Conservation (phyloP, 2,329 filamentous ascomycete species). For the Beauveria varroae region DNA sequence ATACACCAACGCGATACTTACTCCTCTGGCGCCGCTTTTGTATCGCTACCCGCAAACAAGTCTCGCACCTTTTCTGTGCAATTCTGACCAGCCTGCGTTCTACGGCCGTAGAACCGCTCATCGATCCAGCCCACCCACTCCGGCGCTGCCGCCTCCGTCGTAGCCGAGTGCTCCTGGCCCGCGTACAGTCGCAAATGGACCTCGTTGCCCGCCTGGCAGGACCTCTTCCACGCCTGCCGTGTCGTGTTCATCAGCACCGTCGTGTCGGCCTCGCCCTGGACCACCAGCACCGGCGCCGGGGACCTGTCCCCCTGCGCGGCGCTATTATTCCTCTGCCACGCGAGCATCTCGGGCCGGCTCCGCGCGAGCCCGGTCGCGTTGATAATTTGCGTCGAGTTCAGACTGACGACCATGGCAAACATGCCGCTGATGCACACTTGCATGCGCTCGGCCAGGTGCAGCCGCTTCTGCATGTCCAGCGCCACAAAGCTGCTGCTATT, state of each 20-base stretch:
- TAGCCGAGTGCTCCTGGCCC: conserved; percentile 7
- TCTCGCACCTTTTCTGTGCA: neutral
- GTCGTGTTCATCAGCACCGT: conserved; percentile 9
- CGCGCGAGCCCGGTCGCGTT: neutral
- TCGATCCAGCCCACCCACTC: conserved; percentile 11
- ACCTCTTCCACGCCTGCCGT: neutral
- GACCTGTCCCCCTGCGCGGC: conserved; percentile 8
- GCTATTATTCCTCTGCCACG: conserved; percentile 7
- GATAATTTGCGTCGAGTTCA: neutral
- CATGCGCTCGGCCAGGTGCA: conserved; percentile 2
- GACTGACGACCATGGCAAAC: conserved; percentile 5
- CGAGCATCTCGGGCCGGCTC: neutral
- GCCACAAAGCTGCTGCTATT: neutral
- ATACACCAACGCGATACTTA: neutral
- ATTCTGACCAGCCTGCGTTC: neutral
- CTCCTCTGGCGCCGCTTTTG: neutral
- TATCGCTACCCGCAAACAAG: neutral
- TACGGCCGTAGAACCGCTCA: neutral
- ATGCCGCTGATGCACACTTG: conserved; percentile 12
- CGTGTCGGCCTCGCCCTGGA: conserved; percentile 12
- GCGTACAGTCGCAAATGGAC: conserved; percentile 11
- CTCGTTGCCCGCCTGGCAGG: conserved; percentile 11
- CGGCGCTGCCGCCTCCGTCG: neutral
- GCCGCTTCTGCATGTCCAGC: neutral
- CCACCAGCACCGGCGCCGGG: conserved; percentile 13